phyloP scores from a whole-genome alignment of 441 rosid genomes.

The Pelargonium australe region DNA sequence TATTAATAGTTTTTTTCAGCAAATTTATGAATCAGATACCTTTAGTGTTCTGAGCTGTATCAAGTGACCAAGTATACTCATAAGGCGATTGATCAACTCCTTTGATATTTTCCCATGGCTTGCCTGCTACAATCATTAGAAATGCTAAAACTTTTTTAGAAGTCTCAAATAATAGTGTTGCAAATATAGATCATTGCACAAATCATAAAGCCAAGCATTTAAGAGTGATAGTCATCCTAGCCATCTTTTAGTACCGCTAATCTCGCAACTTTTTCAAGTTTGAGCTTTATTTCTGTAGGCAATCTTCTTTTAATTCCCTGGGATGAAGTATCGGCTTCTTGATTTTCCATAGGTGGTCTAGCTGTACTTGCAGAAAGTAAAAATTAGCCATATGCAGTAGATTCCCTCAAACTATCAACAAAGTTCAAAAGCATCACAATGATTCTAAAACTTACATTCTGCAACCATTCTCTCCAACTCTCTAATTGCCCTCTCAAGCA shows the following conservation, averaged over 20 bases:
- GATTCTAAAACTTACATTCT: slow-evolving; percentile 57
- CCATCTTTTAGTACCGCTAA: slow-evolving; percentile 53
- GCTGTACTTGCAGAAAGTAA: slow-evolving; percentile 44
- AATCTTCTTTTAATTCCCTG: slow-evolving; percentile 88
- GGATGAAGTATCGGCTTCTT: slow-evolving; percentile 65
- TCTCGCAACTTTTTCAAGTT: slow-evolving; percentile 93
- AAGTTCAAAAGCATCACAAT: slow-evolving; percentile 8
- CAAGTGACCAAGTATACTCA: slow-evolving; percentile 88
- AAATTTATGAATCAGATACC: slow-evolving; percentile 35
- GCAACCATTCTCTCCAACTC: slow-evolving; percentile 89
- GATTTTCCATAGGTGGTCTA: slow-evolving; percentile 78
- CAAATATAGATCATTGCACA: not conserved
- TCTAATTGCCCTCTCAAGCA: slow-evolving; percentile 80
- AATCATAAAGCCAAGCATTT: slow-evolving; percentile 6
- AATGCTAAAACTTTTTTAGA: slow-evolving; percentile 12
- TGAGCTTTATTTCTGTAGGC: slow-evolving; percentile 79
- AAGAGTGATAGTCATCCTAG: slow-evolving; percentile 2
- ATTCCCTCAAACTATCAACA: not conserved
- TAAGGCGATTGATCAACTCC: slow-evolving; percentile 79
- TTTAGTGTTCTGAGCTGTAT: slow-evolving; percentile 91
- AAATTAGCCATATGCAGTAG: not conserved
- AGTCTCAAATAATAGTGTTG: not conserved
- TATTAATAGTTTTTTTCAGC: slow-evolving; percentile 10
- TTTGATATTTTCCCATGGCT: slow-evolving; percentile 79
- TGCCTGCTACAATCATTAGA: slow-evolving; percentile 54